These are phyloP conservation scores for Penicillium pulvis DNA, from an alignment of 495 filamentous ascomycete species.

Conservation along the genomic window DNA sequence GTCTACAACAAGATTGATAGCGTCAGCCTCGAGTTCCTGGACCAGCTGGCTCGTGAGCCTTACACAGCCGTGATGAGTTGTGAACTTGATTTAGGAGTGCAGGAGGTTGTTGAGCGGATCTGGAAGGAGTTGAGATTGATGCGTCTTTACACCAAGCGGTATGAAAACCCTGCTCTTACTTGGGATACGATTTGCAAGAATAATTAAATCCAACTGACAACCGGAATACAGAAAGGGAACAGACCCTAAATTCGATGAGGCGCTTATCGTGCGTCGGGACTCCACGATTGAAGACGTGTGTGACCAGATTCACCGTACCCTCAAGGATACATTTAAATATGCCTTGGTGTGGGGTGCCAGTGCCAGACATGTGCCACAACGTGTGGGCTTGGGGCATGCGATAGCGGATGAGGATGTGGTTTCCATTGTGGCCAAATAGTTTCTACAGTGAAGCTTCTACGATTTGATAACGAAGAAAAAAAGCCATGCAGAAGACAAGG, in stretches of 20 bases:
- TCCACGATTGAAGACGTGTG: slow-evolving; percentile 96
- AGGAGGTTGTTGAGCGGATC: slow-evolving; percentile 91
- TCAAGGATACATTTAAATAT: slow-evolving; percentile 99
- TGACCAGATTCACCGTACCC: slow-evolving; percentile 87
- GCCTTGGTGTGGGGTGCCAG: slow-evolving; percentile 97
- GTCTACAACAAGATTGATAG: slow-evolving; percentile 99
- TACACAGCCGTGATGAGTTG: slow-evolving; percentile 97
- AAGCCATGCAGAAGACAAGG: background rate
- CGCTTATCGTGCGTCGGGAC: slow-evolving; percentile 85
- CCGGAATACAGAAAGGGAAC: slow-evolving; percentile 65
- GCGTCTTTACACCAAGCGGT: slow-evolving; percentile 92
- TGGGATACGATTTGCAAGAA: background rate
- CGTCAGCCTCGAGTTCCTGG: slow-evolving; percentile 89
- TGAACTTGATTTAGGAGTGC: slow-evolving; percentile 95
- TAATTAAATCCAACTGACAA: slow-evolving; percentile 9
- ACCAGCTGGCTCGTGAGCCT: slow-evolving; percentile 87
- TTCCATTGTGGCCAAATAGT: slow-evolving; percentile 70
- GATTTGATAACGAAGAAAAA: slow-evolving; percentile 13
- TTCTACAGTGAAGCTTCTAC: background rate
- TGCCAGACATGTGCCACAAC: slow-evolving; percentile 90
- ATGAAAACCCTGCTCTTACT: slow-evolving; percentile 11
- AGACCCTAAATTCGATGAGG: slow-evolving; percentile 89
- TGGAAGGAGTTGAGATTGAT: slow-evolving; percentile 95
- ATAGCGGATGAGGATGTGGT: slow-evolving; percentile 98
- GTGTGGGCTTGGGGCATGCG: slow-evolving; percentile 83